Evolutionary conservation across 257 asterid genomes (phyloP).

Genomic region (Solanum corneliomulleri): DNA sequence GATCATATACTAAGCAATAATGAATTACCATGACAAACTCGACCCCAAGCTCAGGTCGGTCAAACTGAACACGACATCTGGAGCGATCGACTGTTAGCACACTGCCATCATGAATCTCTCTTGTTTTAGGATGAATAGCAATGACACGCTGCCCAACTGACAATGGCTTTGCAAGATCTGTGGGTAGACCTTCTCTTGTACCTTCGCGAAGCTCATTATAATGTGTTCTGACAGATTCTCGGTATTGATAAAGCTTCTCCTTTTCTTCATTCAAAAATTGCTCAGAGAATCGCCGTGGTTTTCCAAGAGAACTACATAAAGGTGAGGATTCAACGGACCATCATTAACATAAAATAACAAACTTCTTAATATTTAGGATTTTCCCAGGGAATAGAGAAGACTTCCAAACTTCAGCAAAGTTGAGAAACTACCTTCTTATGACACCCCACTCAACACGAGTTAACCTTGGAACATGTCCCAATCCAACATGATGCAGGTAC

Average conservation of each 20-base stretch:
- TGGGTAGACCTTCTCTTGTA: slow-evolving; percentile 73
- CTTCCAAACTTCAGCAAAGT: background rate
- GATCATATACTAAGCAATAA: background rate
- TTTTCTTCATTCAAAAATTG: slow-evolving; percentile 93
- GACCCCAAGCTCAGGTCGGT: slow-evolving; percentile 83
- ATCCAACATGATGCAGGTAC: slow-evolving; percentile 71
- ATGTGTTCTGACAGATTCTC: slow-evolving; percentile 82
- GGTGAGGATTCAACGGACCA: background rate
- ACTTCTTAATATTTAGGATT: background rate
- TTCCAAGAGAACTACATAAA: slow-evolving; percentile 76
- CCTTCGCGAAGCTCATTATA: slow-evolving; percentile 83
- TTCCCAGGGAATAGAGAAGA: background rate
- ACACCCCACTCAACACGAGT: slow-evolving; percentile 95
- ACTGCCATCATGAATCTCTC: slow-evolving; percentile 85
- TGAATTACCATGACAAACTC: slow-evolving; percentile 77
- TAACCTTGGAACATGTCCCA: slow-evolving; percentile 81
- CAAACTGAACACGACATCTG: slow-evolving; percentile 85
- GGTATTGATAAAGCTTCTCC: slow-evolving; percentile 75
- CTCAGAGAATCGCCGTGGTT: slow-evolving; percentile 83
- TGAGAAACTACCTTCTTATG: slow-evolving; percentile 60
- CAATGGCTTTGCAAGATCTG: slow-evolving; percentile 86
- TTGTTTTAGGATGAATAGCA: slow-evolving; percentile 90
- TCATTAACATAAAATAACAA: background rate
- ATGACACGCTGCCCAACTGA: slow-evolving; percentile 93
- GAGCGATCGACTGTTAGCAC: slow-evolving; percentile 82